A percentile compares a stretch with the other conserved stretches of the same genome.
phyloP scores from a whole-genome alignment of 371 early-diverging fungal species.

The Funneliformis caledonium region DNA sequence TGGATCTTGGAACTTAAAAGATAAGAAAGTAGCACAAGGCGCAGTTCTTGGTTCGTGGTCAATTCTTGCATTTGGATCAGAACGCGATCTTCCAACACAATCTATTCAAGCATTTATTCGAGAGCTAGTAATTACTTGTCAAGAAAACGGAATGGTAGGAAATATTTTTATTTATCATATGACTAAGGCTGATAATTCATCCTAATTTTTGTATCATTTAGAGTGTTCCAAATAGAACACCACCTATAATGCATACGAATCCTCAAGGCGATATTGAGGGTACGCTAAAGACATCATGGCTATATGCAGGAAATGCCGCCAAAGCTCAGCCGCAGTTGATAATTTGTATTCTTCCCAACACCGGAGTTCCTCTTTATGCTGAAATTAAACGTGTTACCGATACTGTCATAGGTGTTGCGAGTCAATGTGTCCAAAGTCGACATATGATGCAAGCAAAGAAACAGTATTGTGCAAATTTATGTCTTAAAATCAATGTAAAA shows the following conservation, averaged over 20 bases:
- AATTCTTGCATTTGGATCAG: slow-evolving; percentile 67
- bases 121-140: slow-evolving; percentile 56
- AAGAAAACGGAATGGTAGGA: slow-evolving; percentile 65
- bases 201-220: background rate
- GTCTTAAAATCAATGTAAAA: slow-evolving; percentile 89
- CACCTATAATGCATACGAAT: slow-evolving; percentile 75
- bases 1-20: slow-evolving; percentile 93
- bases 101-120: slow-evolving; percentile 60
- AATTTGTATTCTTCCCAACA: slow-evolving; percentile 86
- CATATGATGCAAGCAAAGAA: slow-evolving; percentile 54
- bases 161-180: background rate
- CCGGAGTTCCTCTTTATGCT: slow-evolving; percentile 82
- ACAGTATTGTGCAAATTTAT: slow-evolving; percentile 78
- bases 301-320: slow-evolving; percentile 69
- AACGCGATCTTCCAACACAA: slow-evolving; percentile 43
- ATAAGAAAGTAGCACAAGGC: slow-evolving; percentile 80
- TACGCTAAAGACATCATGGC: slow-evolving; percentile 64
- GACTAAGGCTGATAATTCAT: background rate
- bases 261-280: slow-evolving; percentile 70
- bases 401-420: slow-evolving; percentile 85
- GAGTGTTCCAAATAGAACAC: slow-evolving; percentile 58
- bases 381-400: slow-evolving; percentile 95
- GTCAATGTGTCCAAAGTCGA: slow-evolving; percentile 82
- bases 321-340: slow-evolving; percentile 78
- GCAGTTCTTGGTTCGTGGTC: slow-evolving; percentile 84